A percentile compares a stretch with the other conserved stretches of the same genome.
These are phyloP conservation scores for Mycosphaerelloides madeirae DNA, from an alignment of 2,329 filamentous ascomycete species.

Conservation along the genomic window DNA sequence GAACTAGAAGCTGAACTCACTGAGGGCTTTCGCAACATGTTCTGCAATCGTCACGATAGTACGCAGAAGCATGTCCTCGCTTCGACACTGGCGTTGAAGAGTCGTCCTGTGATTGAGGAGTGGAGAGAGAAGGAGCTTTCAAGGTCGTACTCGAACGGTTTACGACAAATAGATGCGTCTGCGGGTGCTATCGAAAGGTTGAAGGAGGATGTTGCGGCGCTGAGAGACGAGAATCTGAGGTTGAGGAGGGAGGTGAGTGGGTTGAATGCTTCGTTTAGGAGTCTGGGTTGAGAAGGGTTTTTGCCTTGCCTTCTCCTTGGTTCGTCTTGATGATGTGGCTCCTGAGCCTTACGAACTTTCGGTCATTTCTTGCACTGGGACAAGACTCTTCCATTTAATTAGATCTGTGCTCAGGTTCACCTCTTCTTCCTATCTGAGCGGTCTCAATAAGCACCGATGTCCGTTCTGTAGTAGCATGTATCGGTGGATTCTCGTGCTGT, in stretches of 20 bases:
- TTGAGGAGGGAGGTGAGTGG: not conserved
- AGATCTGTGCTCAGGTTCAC: too few species aligned
- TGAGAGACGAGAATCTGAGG: not conserved
- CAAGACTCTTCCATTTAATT: too few species aligned
- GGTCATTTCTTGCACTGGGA: too few species aligned
- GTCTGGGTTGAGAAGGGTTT: too few species aligned
- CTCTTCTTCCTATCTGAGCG: too few species aligned
- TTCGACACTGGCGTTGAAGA: slow-evolving; percentile 5
- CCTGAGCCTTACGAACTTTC: too few species aligned
- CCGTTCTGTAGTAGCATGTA: too few species aligned
- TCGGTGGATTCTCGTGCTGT: too few species aligned
- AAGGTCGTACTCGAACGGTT: not conserved
- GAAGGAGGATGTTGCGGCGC: not conserved
- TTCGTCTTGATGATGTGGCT: too few species aligned
- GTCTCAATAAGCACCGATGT: too few species aligned
- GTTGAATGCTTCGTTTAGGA: too few species aligned
- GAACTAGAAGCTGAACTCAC: slow-evolving; percentile 10
- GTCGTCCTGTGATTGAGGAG: slow-evolving; percentile 7
- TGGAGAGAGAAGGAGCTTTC: slow-evolving; percentile 10
- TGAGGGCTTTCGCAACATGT: slow-evolving; percentile 8
- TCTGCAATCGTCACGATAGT: slow-evolving; percentile 12
- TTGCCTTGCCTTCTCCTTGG: too few species aligned
- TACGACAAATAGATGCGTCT: not conserved
- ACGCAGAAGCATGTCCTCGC: slow-evolving; percentile 12
- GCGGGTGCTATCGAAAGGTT: not conserved